Percentiles rank a stretch among this genome's conserved stretches.
These are phyloP conservation scores for Termitomyces sp. DNA, from an alignment of 768 basidiomycete species.

Conservation along the genomic window DNA sequence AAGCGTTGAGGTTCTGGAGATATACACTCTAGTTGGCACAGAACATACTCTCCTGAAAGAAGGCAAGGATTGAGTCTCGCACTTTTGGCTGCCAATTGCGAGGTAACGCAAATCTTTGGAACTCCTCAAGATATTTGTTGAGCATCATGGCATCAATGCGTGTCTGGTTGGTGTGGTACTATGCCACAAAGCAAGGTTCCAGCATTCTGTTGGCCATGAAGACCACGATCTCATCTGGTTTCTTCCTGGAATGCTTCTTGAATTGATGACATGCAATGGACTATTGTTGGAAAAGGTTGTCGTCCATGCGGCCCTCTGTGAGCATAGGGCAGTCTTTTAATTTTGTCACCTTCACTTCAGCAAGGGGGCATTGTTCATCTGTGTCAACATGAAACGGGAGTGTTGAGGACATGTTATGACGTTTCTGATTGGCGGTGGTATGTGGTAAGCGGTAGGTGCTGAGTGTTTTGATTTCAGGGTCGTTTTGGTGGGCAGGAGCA, in stretches of 20 bases:
- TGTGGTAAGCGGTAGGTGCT: neutral
- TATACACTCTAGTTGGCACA: neutral
- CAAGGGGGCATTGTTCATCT: neutral
- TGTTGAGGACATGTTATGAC: neutral
- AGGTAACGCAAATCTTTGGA: neutral
- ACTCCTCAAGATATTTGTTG: too few relatives aligned
- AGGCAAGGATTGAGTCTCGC: neutral
- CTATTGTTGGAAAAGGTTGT: too few relatives aligned
- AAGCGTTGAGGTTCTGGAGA: neutral
- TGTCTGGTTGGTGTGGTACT: neutral
- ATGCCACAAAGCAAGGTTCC: neutral
- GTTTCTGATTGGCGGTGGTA: neutral
- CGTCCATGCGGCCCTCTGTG: neutral
- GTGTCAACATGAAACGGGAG: neutral
- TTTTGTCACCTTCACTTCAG: too few relatives aligned
- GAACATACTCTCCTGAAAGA: neutral
- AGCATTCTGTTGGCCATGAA: neutral
- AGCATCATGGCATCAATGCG: too few relatives aligned
- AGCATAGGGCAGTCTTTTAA: neutral
- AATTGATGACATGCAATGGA: too few relatives aligned
- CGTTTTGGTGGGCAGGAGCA: neutral
- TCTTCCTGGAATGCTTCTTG: neutral
- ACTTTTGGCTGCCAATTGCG: neutral
- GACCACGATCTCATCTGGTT: neutral
- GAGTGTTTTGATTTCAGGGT: neutral